Evolutionary conservation across 495 filamentous ascomycete species (phyloP).

Genomic region (Aspergillus bertholletiae): DNA sequence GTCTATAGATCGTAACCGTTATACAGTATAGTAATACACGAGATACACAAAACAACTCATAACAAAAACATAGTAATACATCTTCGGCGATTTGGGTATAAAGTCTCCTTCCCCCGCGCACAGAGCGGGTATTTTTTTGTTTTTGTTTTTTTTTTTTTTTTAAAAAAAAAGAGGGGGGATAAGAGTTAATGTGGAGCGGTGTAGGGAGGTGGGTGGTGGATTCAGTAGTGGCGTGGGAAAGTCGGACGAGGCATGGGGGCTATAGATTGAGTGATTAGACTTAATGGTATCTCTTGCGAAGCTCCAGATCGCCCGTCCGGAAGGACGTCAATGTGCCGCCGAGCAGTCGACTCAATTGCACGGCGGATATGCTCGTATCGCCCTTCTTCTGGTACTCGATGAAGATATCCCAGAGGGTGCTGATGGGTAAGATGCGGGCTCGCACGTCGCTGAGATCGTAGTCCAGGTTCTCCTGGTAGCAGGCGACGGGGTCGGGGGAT

Average conservation of each 20-base stretch:
- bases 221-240: no score
- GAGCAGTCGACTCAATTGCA: constrained; percentile 28
- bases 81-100: not conserved
- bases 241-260: not conserved
- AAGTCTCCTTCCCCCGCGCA: not conserved
- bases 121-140: no score
- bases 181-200: no score
- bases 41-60: not conserved
- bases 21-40: not conserved
- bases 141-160: no score
- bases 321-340: constrained; percentile 34
- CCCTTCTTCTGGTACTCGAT: constrained; percentile 28
- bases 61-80: no score
- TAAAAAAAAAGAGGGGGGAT: no score
- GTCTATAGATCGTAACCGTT: not conserved
- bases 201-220: no score
- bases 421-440: constrained; percentile 16
- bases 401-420: constrained; percentile 29
- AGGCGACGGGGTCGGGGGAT: constrained; percentile 14
- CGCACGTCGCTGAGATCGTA: constrained; percentile 34
- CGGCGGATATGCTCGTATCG: constrained; percentile 7
- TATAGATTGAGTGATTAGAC: no score
- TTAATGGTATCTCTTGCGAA: not conserved
- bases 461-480: constrained; percentile 33
- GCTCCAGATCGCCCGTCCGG: constrained; percentile 13